These are phyloP conservation scores for Bruguiera sexangula DNA, from an alignment of 345 rosid genomes.

Conservation along the genomic window DNA sequence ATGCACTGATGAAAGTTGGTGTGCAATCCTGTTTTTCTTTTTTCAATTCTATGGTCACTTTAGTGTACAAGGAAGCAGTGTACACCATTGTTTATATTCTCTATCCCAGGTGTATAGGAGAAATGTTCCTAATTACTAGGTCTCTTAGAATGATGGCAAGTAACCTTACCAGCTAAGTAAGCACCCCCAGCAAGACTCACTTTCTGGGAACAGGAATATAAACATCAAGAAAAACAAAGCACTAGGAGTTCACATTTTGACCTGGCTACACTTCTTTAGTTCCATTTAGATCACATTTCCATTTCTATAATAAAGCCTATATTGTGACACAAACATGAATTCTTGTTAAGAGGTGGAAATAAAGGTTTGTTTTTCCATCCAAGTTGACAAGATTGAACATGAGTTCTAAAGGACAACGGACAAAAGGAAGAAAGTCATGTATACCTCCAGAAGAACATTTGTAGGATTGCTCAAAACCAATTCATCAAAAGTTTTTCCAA, in stretches of 20 bases:
- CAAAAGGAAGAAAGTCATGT: conserved; percentile 1
- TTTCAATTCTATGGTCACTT: no score
- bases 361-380: neutral
- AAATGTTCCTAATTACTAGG: neutral
- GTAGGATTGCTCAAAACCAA: conserved; percentile 61
- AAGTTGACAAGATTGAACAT: neutral
- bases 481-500: conserved; percentile 81
- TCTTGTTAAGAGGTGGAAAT: neutral
- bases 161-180: neutral
- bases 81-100: neutral
- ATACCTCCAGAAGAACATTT: conserved; percentile 81
- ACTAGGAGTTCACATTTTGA: neutral
- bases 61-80: no score
- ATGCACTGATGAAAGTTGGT: no score
- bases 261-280: neutral
- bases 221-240: neutral
- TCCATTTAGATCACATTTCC: neutral
- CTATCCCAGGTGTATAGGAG: neutral
- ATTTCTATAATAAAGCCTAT: neutral
- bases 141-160: neutral
- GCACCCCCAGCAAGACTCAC: neutral
- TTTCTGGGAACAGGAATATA: neutral
- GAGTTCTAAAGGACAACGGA: neutral
- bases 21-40: no score
- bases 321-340: neutral